Conservation (phyloP, 495 filamentous ascomycete genomes). For the Talaromyces wortmannii region DNA sequence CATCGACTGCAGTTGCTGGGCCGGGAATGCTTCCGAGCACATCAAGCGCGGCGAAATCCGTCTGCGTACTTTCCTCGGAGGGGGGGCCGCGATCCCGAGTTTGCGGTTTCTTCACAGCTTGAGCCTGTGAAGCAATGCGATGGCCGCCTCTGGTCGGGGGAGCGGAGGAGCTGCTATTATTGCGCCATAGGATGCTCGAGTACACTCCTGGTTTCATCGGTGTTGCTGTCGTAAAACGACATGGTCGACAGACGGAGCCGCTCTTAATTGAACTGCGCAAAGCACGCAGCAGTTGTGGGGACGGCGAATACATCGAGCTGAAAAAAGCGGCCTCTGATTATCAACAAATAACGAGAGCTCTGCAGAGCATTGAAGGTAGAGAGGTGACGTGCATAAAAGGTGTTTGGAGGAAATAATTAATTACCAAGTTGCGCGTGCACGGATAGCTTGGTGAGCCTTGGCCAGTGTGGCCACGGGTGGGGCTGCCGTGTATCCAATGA, state of each 20-base stretch:
- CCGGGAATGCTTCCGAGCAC: conserved; percentile 69
- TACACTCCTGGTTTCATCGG: background rate
- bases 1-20: conserved; percentile 78
- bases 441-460: no score
- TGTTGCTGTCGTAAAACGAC: background rate
- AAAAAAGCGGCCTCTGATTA: no score
- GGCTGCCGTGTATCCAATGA: background rate
- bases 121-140: conserved; percentile 33
- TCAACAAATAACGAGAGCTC: no score
- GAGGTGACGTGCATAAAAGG: no score
- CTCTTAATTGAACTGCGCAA: conserved; percentile 26
- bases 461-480: background rate
- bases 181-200: conserved; percentile 10
- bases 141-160: conserved; percentile 10
- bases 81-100: conserved; percentile 51
- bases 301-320: conserved; percentile 31
- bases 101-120: conserved; percentile 27
- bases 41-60: conserved; percentile 70
- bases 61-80: conserved; percentile 57
- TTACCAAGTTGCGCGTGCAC: no score
- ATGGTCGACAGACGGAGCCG: background rate
- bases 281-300: conserved; percentile 36
- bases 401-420: no score
- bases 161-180: conserved; percentile 16
- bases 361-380: no score